Evolutionary conservation across 1,139 yeast species (phyloP), one percentile per base, ranked within the genome.

Genomic region (Debaryomycetaceae sp.): DNA sequence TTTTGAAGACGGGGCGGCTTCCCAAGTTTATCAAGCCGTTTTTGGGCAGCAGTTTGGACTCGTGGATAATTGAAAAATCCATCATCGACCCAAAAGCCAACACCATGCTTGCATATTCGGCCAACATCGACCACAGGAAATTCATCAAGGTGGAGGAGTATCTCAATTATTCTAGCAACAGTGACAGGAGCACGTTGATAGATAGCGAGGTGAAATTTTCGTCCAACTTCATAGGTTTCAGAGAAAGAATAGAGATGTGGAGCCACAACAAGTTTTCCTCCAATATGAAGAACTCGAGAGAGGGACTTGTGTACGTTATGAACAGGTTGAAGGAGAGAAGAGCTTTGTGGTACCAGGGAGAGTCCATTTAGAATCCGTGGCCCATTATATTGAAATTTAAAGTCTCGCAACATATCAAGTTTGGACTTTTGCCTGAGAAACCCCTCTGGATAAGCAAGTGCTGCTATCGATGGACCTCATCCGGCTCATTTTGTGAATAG

Each of bases 41-140:
- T 47, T 66, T 91, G 49, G 95, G 95, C 1, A 72, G 77, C 45
- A 81, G 82, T 35, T 73, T 87, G 34, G 85, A 87, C 51, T 76
- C 91, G 6, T 89, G 95, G 93, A 83, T 91, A 37, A 77, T 93
- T 44, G 99, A 93, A 62, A 80, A 82, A 53, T 80, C 90, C 2
- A 68, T 86, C 8, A 84, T 91, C 13, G 86, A 93, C 60, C 91
- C 95, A 1, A 55, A 60, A 6, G 59, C 66, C 8, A 67, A 74
- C 50, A 71, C 72, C 8, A 75, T 91, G 78, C 62, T 70, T 48
- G 81, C 96, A 2, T 89, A 88, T 68, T 84, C 91, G 6, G 78
- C 91, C 51, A 93, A 93, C 62, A 68, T 93, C 42, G 98, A 93
- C 62, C 97, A 93, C 63, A 81, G 89, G 2, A 76, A 80, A 53